Evolutionary conservation across 2,329 filamentous ascomycete species (phyloP), one percentile per base, ranked within the genome.

Genomic region (Hymenoscyphus fraxineus): DNA sequence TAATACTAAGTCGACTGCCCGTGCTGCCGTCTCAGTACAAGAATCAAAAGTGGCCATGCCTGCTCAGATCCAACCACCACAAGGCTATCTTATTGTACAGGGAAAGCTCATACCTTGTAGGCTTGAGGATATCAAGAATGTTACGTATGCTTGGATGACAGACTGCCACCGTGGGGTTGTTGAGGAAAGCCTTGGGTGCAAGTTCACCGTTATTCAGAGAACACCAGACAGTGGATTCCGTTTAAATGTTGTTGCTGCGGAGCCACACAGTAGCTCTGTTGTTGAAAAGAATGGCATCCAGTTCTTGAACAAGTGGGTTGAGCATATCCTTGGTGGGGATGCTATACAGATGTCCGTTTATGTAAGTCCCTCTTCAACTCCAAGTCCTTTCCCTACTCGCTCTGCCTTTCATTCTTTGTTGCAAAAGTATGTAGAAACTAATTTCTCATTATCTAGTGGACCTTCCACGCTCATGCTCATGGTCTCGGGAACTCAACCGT

Each of bases 261-360:
- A 51, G 15, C 31, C 22, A 2, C 13, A 54, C 9, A 31, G 19
- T 5, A 31, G 40, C 38, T 31, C 32, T 32, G 40, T 40, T 16
- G 35, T 16, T 40, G 13, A n/a, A 19, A 57, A 56, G 6, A 16
- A 56, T 31, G 62, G 39, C 13, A 32, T 32, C 16, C 27, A 31
- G 13, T 64, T 64, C n/a, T 41, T 64, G 5, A 19, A 15, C 3
- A 32, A 41, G 2, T 64, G 63, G 63, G 54, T 54, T 51, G 22
- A 2, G 1, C 61, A 58, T n/a, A 35, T 60, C 2, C 41, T 64
- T 6, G 40, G 61, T 31, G 63, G 59, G 3, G 39, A 61, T 2
- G 38, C 54, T 35, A 10, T 64, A 19, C 32, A 32, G n/a, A 61
- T 64, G 58, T 64, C 59, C 6, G 39, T 27, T 27, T 54, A 54